A percentile compares a stretch with the other conserved stretches of the same genome.
These are phyloP conservation scores for Cryptococcus depauperatus DNA, from an alignment of 1,284 basidiomycete genomes.

Conservation along the genomic window DNA sequence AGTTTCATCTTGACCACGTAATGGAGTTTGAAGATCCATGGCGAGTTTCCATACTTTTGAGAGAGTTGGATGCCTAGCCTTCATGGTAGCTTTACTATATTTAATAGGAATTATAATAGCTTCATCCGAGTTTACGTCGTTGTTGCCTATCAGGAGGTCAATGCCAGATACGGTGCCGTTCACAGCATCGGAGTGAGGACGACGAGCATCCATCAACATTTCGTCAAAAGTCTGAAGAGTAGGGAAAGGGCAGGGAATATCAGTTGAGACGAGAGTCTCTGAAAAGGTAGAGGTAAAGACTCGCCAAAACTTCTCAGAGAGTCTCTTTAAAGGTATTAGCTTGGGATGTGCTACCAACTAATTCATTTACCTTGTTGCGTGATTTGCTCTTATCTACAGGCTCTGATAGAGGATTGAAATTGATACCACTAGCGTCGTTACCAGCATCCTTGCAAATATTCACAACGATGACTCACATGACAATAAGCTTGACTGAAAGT, in stretches of 20 bases:
- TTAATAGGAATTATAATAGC: constrained; percentile 68
- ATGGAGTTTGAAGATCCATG: constrained; percentile 31
- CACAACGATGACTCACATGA: constrained; percentile 39
- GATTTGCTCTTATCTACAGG: constrained; percentile 36
- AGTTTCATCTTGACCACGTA: constrained; percentile 5
- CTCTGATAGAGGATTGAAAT: constrained; percentile 22
- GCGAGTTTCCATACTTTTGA: constrained; percentile 61
- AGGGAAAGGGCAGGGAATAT: neutral
- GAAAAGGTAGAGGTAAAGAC: constrained; percentile 49
- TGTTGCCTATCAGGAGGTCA: constrained; percentile 66
- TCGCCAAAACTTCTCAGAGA: constrained; percentile 70
- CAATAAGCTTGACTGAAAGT: constrained; percentile 59
- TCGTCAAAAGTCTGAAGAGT: neutral
- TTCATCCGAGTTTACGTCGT: constrained; percentile 56
- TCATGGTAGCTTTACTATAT: constrained; percentile 72
- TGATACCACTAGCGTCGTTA: constrained; percentile 23
- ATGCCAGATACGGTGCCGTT: constrained; percentile 60
- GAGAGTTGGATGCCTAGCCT: constrained; percentile 65
- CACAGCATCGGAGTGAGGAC: constrained; percentile 60
- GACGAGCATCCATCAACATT: constrained; percentile 27
- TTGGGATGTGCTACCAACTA: constrained; percentile 1
- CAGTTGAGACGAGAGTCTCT: constrained; percentile 39
- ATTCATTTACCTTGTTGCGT: constrained; percentile 19
- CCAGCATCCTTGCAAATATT: neutral
- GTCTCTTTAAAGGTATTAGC: constrained; percentile 47